These are phyloP conservation scores for Cyberlindnera euphorbiae DNA, from an alignment of 805 yeast species.

Conservation along the genomic window DNA sequence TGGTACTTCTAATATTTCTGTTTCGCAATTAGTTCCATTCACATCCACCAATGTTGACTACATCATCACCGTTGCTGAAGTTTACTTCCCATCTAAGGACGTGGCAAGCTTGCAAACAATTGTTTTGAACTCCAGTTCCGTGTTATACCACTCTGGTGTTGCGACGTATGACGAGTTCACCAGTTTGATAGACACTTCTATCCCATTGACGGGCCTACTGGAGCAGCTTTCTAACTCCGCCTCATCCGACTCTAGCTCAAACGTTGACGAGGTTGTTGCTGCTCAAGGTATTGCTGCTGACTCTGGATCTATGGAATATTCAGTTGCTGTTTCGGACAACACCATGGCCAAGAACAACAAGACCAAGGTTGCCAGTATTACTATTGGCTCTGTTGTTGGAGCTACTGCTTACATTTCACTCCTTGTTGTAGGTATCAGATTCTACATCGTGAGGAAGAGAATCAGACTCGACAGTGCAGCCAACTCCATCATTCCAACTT, in stretches of 20 bases:
- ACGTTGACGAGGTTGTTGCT: background rate
- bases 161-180: slow-evolving; percentile 55
- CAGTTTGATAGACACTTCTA: slow-evolving; percentile 63
- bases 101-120: slow-evolving; percentile 45
- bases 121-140: slow-evolving; percentile 48
- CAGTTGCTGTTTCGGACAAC: slow-evolving; percentile 18
- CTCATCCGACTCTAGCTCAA: slow-evolving; percentile 11
- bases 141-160: slow-evolving; percentile 55
- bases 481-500: slow-evolving; percentile 14
- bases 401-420: slow-evolving; percentile 58
- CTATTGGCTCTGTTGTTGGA: slow-evolving; percentile 81
- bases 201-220: slow-evolving; percentile 48
- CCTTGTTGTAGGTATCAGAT: slow-evolving; percentile 51
- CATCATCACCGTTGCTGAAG: slow-evolving; percentile 83
- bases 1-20: slow-evolving; percentile 42
- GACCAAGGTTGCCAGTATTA: slow-evolving; percentile 64
- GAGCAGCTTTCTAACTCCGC: slow-evolving; percentile 14
- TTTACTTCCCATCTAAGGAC: slow-evolving; percentile 63
- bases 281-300: slow-evolving; percentile 13
- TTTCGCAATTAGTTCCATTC: slow-evolving; percentile 72
- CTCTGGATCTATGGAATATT: slow-evolving; percentile 29
- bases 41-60: slow-evolving; percentile 51
- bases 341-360: slow-evolving; percentile 14
- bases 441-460: slow-evolving; percentile 33
- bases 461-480: slow-evolving; percentile 15